Percentiles rank a stretch among this genome's conserved stretches.
phyloP scores from a whole-genome alignment of 306 rosid species.

The Prunus padus region DNA sequence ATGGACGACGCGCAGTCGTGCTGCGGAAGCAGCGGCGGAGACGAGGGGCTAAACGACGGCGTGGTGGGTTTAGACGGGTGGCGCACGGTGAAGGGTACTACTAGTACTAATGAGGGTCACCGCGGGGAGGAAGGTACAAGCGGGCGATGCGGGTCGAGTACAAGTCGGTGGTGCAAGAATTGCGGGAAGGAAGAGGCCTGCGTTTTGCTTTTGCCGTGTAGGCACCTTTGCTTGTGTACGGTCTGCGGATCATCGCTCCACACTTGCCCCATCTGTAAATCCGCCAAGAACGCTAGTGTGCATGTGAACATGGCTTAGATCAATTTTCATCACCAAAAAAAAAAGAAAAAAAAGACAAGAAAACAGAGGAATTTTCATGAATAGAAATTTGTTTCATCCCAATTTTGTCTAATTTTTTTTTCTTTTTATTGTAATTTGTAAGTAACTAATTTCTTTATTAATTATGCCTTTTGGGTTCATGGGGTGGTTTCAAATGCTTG shows the following conservation, averaged over 20 bases:
- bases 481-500: background rate
- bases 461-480: background rate
- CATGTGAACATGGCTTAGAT: constrained; percentile 66
- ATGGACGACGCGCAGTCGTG: constrained; percentile 61
- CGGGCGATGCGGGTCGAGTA: background rate
- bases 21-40: constrained; percentile 55
- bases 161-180: constrained; percentile 52
- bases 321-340: background rate
- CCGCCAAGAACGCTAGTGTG: constrained; percentile 66
- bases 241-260: constrained; percentile 67
- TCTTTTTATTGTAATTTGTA: constrained; percentile 1
- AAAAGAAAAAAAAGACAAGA: background rate
- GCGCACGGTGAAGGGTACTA: constrained; percentile 31
- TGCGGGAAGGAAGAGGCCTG: constrained; percentile 83
- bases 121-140: constrained; percentile 5
- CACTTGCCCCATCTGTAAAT: constrained; percentile 89
- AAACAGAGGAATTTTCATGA: background rate
- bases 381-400: constrained; percentile 18
- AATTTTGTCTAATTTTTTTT: background rate
- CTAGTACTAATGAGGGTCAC: background rate
- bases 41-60: background rate
- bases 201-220: constrained; percentile 81
- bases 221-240: constrained; percentile 86
- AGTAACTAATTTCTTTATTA: background rate
- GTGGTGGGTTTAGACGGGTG: constrained; percentile 24